These are phyloP conservation scores for Paxillus rubicundulus DNA, from an alignment of 768 basidiomycete genomes.

Conservation along the genomic window DNA sequence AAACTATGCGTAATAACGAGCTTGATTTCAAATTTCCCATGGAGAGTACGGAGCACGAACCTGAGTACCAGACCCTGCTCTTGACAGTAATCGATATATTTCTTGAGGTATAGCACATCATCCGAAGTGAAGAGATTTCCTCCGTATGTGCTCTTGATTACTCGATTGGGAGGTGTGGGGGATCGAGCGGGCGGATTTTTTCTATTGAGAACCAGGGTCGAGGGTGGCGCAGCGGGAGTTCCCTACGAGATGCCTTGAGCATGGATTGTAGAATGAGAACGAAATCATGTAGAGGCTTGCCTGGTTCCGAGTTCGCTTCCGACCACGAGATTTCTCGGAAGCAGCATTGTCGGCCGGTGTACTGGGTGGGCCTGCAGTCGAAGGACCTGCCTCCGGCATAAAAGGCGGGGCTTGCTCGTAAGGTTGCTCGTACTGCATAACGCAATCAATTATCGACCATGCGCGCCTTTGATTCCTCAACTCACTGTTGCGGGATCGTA, in stretches of 20 bases:
- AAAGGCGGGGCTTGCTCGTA: conserved; percentile 59
- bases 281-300: conserved; percentile 29
- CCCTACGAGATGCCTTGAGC: conserved; percentile 35
- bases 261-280: background rate
- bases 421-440: conserved; percentile 49
- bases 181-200: conserved; percentile 70
- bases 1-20: conserved; percentile 29
- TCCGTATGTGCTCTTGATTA: conserved; percentile 87
- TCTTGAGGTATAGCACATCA: conserved; percentile 79
- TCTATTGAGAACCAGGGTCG: conserved; percentile 64
- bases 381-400: conserved; percentile 50
- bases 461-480: conserved; percentile 1
- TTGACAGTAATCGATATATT: conserved; percentile 88
- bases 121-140: conserved; percentile 86
- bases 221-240: conserved; percentile 62
- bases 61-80: conserved; percentile 83
- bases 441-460: conserved; percentile 7
- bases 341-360: conserved; percentile 21
- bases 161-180: conserved; percentile 78
- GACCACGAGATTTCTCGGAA: conserved; percentile 55
- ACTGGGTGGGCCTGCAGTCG: conserved; percentile 42
- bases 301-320: conserved; percentile 65
- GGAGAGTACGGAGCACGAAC: conserved; percentile 32
- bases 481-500: conserved; percentile 54
- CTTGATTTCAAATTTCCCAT: conserved; percentile 25